phyloP scores from a whole-genome alignment of 441 rosid genomes.

The Jatropha multifida region DNA sequence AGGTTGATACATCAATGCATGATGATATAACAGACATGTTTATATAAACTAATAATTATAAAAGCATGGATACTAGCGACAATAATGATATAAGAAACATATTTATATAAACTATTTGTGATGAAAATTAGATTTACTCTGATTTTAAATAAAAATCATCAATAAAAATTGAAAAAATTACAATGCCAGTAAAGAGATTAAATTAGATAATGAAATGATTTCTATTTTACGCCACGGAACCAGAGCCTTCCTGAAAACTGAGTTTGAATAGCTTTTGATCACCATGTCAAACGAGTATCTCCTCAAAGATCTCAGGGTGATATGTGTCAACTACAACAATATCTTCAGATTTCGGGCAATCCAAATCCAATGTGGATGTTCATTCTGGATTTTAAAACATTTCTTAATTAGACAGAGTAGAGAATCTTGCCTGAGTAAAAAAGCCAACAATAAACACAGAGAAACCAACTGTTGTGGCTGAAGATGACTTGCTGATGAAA shows the following conservation, averaged over 20 bases:
- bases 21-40: neutral
- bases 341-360: neutral
- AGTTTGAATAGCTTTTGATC: neutral
- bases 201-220: neutral
- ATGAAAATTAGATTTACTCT: neutral
- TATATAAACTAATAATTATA: neutral
- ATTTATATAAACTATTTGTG: neutral
- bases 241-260: neutral
- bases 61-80: neutral
- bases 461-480: conserved; percentile 84
- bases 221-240: neutral
- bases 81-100: neutral
- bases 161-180: too few relatives aligned
- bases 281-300: neutral
- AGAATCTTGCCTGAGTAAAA: conserved; percentile 71
- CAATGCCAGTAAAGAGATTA: neutral
- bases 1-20: neutral
- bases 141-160: too few relatives aligned
- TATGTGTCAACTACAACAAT: neutral
- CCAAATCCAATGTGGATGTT: neutral
- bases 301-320: neutral
- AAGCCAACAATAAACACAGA: conserved; percentile 71
- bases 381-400: neutral
- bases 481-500: conserved; percentile 73
- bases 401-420: neutral